phyloP scores from a whole-genome alignment of 371 early-diverging fungal species.

The Polyrhizophydium stewartii region DNA sequence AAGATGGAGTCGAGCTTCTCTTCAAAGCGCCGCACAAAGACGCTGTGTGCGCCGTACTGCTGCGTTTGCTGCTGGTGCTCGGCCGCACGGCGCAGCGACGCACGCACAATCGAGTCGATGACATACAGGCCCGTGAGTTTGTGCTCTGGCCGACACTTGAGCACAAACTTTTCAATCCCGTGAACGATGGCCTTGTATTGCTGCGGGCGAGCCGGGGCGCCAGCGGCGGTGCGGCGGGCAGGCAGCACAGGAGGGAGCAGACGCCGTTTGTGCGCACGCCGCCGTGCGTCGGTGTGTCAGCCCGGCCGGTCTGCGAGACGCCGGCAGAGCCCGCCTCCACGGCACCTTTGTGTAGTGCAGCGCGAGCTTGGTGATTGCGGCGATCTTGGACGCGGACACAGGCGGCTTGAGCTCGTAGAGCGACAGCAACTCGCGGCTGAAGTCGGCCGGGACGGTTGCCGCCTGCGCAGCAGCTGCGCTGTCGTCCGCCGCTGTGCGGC shows the following conservation, averaged over 20 bases:
- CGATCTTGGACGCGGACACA: conserved; percentile 62
- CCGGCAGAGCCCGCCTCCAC: neutral
- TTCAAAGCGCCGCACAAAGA: conserved; percentile 42
- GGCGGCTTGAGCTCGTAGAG: conserved; percentile 51
- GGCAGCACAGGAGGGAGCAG: no score
- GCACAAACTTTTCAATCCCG: conserved; percentile 52
- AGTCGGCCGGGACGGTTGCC: conserved; percentile 34
- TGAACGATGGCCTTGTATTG: conserved; percentile 61
- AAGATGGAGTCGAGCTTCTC: conserved; percentile 53
- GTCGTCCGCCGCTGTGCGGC: no score
- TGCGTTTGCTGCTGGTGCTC: conserved; percentile 9
- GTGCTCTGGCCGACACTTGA: conserved; percentile 54
- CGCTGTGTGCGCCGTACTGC: conserved; percentile 11
- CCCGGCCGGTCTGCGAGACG: no score
- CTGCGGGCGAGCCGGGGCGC: conserved; percentile 16
- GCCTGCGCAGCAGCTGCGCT: no score
- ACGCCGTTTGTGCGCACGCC: no score
- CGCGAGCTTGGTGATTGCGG: conserved; percentile 47
- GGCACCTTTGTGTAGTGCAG: conserved; percentile 52
- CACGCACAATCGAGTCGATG: conserved; percentile 60
- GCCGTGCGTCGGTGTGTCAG: no score
- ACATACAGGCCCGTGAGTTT: conserved; percentile 65
- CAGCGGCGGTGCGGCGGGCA: no score
- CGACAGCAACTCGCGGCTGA: conserved; percentile 55
- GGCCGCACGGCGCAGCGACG: conserved; percentile 38